Percentiles rank a stretch among this genome's conserved stretches.
Conservation (phyloP, 1,284 basidiomycete genomes). For the Cryptococcus sp. region DNA sequence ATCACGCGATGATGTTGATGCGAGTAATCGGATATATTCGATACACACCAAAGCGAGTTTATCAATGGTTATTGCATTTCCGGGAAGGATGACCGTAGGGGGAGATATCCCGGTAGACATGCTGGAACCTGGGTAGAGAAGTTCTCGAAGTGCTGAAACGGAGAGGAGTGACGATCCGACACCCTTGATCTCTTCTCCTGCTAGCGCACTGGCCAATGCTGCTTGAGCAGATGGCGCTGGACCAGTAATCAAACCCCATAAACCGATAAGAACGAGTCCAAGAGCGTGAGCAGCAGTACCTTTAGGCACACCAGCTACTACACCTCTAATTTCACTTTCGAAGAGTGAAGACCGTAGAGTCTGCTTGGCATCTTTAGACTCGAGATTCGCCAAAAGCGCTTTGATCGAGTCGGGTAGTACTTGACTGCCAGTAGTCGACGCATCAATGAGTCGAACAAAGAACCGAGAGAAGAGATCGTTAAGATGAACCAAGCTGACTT, state of each 20-base stretch:
- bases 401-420: conserved; percentile 16
- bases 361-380: conserved; percentile 16
- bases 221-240: conserved; percentile 32
- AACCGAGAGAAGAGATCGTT: conserved; percentile 43
- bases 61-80: conserved; percentile 39
- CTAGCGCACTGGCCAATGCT: conserved; percentile 39
- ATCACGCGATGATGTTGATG: conserved; percentile 14
- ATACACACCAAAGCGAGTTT: conserved; percentile 43
- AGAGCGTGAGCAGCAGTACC: conserved; percentile 39
- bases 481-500: conserved; percentile 42
- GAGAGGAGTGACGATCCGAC: conserved; percentile 22
- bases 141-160: conserved; percentile 38
- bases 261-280: conserved; percentile 44
- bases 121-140: conserved; percentile 36
- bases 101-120: background rate
- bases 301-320: conserved; percentile 30
- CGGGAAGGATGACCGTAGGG: conserved; percentile 6
- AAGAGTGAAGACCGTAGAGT: conserved; percentile 30
- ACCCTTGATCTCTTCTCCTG: conserved; percentile 39
- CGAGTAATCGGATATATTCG: conserved; percentile 39
- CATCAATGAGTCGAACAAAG: conserved; percentile 39
- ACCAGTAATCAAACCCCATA: conserved; percentile 43
- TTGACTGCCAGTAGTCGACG: conserved; percentile 17
- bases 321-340: conserved; percentile 37
- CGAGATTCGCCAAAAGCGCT: conserved; percentile 26